These are phyloP conservation scores for Lecanosticta acicola DNA, from an alignment of 2,329 filamentous ascomycete species.

Conservation along the genomic window DNA sequence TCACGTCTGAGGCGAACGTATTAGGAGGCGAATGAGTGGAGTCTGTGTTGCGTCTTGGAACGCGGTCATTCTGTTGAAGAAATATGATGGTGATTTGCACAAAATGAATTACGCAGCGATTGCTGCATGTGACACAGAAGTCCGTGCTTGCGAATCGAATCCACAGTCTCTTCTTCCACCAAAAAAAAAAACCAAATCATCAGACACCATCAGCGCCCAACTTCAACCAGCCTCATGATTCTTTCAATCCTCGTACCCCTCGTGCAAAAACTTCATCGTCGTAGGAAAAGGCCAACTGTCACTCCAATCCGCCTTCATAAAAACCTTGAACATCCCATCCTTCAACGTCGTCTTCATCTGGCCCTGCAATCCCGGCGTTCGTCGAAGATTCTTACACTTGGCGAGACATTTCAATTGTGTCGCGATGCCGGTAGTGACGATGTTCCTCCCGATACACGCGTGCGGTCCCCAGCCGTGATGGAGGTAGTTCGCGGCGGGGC, in stretches of 20 bases:
- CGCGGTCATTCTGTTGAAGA: too few species aligned
- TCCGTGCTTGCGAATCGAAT: too few species aligned
- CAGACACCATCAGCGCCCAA: not conserved
- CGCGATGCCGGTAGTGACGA: not conserved
- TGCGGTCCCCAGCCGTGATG: not conserved
- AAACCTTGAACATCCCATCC: not conserved
- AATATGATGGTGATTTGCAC: too few species aligned
- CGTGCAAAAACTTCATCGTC: not conserved
- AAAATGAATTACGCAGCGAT: too few species aligned
- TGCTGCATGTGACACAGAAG: too few species aligned
- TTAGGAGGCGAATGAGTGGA: too few species aligned
- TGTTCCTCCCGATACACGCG: not conserved
- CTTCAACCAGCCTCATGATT: not conserved
- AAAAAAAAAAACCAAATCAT: too few species aligned
- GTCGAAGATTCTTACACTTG: not conserved
- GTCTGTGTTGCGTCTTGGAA: too few species aligned
- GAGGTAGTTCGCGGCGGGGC: not conserved
- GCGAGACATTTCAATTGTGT: not conserved
- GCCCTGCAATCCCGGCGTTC: not conserved
- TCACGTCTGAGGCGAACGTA: too few species aligned
- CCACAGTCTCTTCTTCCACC: too few species aligned
- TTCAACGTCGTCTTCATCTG: not conserved
- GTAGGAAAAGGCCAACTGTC: not conserved
- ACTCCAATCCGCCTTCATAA: not conserved
- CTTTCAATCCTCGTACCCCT: too few species aligned